Base-by-base conservation (phyloP, 2,329 filamentous ascomycete genomes). In the Samsoniella hepiali region DNA sequence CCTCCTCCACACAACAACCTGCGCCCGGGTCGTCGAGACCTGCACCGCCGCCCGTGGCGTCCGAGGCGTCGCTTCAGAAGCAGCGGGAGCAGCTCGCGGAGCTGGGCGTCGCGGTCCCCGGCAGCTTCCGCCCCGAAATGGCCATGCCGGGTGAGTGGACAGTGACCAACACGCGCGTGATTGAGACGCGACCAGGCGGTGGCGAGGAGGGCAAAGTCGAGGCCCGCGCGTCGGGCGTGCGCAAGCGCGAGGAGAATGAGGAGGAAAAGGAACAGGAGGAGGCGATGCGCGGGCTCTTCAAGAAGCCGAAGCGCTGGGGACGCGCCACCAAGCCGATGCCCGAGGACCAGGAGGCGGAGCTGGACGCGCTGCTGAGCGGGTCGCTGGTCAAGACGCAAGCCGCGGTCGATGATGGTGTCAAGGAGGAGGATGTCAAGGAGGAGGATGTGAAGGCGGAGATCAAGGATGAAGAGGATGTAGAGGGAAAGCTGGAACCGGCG, bases 121-220 rank as follows among this genome's bases (percentile, higher is more conserved):
- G 91, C 51, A 88, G 90, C 67, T 87, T 91, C 63, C 82, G 91
- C 64, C 82, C 84, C 2, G 91, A 95, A 65, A 87, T 97, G 85
- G 93, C 93, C 5, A 87, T 97, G 79, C 88, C 89, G 4, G 92
- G 95, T 38, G 91, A 96, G 60, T 99, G 94, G 94, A 87, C 91
- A 0, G 84, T 88, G 11, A 88, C 85, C 64, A 86, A 84, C 6
- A 84, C 91, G 47, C 82, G 86, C 51, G 81, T 86, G 4, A 76
- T 88, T 29, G 76, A 81, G 15, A 79, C 81, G 15, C 73, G 68
- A 38, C 68, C 69, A 29, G 77, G 78, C 6, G 74, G 76, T 51
- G 75, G 78, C 32, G 76, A 75, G 7, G 73, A 74, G 32, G 73
- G 72, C 36, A 74, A 76, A 34, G 75, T 79, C 8, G 79, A 83